phyloP scores from a whole-genome alignment of 306 rosid species.

The Cucumis cinereus region DNA sequence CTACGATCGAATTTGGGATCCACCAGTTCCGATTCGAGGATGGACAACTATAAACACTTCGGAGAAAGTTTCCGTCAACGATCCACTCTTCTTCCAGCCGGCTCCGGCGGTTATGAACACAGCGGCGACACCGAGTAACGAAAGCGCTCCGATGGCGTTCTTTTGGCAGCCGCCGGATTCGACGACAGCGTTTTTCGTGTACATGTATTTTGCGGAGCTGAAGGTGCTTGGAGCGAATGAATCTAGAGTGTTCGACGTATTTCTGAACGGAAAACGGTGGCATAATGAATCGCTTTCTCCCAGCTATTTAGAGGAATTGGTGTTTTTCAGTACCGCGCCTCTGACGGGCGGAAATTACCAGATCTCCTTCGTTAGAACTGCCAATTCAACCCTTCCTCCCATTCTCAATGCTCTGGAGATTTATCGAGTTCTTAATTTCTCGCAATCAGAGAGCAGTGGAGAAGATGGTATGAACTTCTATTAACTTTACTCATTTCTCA shows the following conservation, averaged over 20 bases:
- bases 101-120: slow-evolving; percentile 27
- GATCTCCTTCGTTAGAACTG: slow-evolving; percentile 4
- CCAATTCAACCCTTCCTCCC: slow-evolving; percentile 35
- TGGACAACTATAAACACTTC: slow-evolving; percentile 11
- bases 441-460: slow-evolving; percentile 22
- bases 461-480: slow-evolving; percentile 27
- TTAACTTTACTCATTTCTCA: neutral
- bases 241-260: slow-evolving; percentile 20
- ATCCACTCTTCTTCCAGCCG: slow-evolving; percentile 1
- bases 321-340: neutral
- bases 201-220: slow-evolving; percentile 43
- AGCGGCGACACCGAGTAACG: slow-evolving; percentile 14
- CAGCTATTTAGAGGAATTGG: neutral
- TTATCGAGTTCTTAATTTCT: slow-evolving; percentile 13
- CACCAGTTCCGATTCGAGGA: neutral
- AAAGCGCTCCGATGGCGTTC: slow-evolving; percentile 10
- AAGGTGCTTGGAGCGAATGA: slow-evolving; percentile 17
- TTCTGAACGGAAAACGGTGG: slow-evolving; percentile 16
- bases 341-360: neutral
- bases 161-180: neutral
- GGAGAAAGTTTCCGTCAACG: neutral
- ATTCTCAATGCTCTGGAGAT: slow-evolving; percentile 45
- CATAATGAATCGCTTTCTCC: slow-evolving; percentile 2
- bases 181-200: slow-evolving; percentile 8
- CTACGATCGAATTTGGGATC: slow-evolving; percentile 37